Evolutionary conservation across 441 rosid species (phyloP), one percentile per base, ranked within the genome.

Genomic region (Syzygium syzygioides): DNA sequence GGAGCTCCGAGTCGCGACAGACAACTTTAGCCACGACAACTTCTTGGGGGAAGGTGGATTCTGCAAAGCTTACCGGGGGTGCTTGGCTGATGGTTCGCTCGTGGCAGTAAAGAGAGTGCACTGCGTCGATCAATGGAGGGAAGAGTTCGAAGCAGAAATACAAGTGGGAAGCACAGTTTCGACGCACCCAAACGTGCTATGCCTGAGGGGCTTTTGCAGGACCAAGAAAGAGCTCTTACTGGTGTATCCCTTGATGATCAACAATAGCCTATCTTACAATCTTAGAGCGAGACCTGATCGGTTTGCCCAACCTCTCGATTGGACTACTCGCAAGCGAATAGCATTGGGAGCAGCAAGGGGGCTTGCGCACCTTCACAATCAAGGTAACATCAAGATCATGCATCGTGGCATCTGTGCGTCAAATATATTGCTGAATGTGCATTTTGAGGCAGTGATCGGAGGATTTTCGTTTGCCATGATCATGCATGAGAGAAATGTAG

Each of bases 341-440:
- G n/a, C 86, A 25, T 32, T 85, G 48, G 26, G 60, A 85, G 45
- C 17, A 1, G 48, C 60, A 2, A 85, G 45, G 9, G 86, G 86
- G 60, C 86, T 85, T 26, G 62, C 56, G 10, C 60, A 85, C 62
- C 60, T 85, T 18, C 86, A 85, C 60, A 32, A 85, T 56, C 86
- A 54, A 37, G 25, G 62, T 54, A 56, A 54, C 45, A 32, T 34
- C 23, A 85, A 85, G 62, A 9, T 85, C 86, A 17, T 85, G 17
- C 62, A 85, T 30, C 60, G 48, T 6, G 25, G 5, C 26, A 85
- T 85, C 60, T n/a, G 28, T 3, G 0, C 86, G 0, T 32, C 86
- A 37, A 30, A 30, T 53, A 85, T 54, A n/a, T 10, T 30, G 34
- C 62, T 85, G 45, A 30, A 85, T 14, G 37, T 1, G 8, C 9